phyloP scores from a whole-genome alignment of 2,329 filamentous ascomycete genomes.

The Drechslerella dactyloides region DNA sequence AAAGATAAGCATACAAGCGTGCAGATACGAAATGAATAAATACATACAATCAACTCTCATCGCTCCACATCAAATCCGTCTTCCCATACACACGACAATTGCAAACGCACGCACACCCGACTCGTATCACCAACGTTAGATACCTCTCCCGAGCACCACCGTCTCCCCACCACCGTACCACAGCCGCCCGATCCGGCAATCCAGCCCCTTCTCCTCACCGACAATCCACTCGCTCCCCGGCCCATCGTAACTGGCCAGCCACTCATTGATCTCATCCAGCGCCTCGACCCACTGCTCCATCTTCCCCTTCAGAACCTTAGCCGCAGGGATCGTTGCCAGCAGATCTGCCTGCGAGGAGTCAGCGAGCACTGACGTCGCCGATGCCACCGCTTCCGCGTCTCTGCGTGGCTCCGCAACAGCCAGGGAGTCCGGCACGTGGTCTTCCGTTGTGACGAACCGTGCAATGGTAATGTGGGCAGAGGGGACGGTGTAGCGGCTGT shows the following conservation, averaged over 20 bases:
- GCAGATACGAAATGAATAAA: no score
- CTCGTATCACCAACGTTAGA: constrained; percentile 6
- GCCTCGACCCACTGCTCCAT: constrained; percentile 70
- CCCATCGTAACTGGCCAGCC: constrained; percentile 70
- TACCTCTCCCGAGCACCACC: constrained; percentile 58
- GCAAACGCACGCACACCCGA: neutral
- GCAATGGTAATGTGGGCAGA: constrained; percentile 88
- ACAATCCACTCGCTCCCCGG: constrained; percentile 78
- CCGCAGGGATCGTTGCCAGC: constrained; percentile 58
- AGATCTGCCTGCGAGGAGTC: constrained; percentile 43
- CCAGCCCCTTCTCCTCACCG: constrained; percentile 82
- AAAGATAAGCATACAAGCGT: no score
- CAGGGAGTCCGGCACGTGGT: constrained; percentile 62
- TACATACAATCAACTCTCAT: no score
- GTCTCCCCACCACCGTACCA: constrained; percentile 88
- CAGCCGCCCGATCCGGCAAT: constrained; percentile 74
- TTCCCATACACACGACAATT: neutral
- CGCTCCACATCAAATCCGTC: neutral
- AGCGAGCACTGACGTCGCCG: constrained; percentile 30
- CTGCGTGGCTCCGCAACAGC: constrained; percentile 56
- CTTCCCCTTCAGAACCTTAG: constrained; percentile 59
- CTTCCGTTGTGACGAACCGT: constrained; percentile 73
- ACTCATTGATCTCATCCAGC: constrained; percentile 78
- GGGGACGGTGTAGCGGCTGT: constrained; percentile 83
- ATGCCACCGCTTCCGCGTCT: constrained; percentile 56